Conservation (phyloP, 2,329 filamentous ascomycete genomes). For the Immersiporthe knoxdaviesiana region DNA sequence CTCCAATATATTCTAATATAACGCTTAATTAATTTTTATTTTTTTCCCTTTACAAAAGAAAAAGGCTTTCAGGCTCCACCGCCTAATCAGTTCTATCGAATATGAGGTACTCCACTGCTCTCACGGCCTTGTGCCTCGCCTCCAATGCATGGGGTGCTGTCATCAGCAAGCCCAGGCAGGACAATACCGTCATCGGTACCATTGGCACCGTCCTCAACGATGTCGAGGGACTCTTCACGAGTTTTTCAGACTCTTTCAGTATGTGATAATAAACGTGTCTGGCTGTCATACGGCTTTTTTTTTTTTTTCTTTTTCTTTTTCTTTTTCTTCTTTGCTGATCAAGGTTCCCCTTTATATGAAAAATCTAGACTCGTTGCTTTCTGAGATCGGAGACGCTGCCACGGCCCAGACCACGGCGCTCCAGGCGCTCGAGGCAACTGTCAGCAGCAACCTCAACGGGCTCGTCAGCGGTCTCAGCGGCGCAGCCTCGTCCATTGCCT, state of each 20-base stretch:
- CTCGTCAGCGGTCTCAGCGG: neutral
- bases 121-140: conserved; percentile 8
- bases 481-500: neutral
- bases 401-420: neutral
- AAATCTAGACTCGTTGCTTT: neutral
- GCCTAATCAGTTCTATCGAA: neutral
- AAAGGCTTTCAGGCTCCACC: neutral
- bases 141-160: neutral
- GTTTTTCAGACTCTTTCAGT: neutral
- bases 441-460: neutral
- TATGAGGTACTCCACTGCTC: neutral
- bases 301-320: too few species aligned
- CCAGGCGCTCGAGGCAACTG: neutral
- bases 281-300: too few species aligned
- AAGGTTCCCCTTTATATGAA: neutral
- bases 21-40: too few species aligned
- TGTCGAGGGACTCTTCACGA: neutral
- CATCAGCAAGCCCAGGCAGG: neutral
- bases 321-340: too few species aligned
- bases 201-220: neutral
- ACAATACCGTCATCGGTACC: neutral
- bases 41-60: neutral
- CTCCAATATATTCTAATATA: neutral
- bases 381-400: neutral
- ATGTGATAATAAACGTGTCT: too few species aligned